Percentiles rank a stretch among this genome's conserved stretches.
phyloP scores from a whole-genome alignment of 306 rosid genomes.

The Senna tora region DNA sequence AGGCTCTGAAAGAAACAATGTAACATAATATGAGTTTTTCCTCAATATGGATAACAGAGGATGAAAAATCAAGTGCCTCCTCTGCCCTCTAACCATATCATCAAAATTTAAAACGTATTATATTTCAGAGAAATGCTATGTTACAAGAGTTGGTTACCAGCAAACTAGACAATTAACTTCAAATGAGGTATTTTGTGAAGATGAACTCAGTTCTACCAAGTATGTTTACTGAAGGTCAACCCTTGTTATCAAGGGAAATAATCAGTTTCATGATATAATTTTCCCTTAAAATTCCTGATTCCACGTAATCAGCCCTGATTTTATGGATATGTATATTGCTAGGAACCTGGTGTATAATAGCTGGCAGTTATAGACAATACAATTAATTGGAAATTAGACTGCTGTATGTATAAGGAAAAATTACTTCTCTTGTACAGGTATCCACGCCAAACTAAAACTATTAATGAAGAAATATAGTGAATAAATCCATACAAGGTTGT shows the following conservation, averaged over 20 bases:
- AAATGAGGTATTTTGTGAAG: background rate
- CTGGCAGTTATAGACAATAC: no score
- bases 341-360: no score
- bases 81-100: constrained; percentile 24
- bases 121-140: constrained; percentile 11
- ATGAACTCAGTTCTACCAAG: background rate
- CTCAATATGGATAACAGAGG: constrained; percentile 11
- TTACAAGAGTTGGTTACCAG: constrained; percentile 23
- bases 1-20: constrained; percentile 67
- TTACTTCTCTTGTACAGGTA: background rate
- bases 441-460: constrained; percentile 6
- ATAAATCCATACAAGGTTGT: constrained; percentile 22
- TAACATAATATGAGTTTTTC: background rate
- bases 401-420: no score
- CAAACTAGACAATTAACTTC: constrained; percentile 30
- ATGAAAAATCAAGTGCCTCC: constrained; percentile 23
- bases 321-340: no score
- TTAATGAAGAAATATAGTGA: constrained; percentile 7
- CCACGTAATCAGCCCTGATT: no score
- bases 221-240: no score
- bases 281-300: no score
- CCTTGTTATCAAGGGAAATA: no score
- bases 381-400: no score
- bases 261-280: no score
- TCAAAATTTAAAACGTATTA: constrained; percentile 18